Percentiles rank a stretch among this genome's conserved stretches.
Conservation (phyloP, 2,329 filamentous ascomycete genomes). For the Verticillium longisporum region DNA sequence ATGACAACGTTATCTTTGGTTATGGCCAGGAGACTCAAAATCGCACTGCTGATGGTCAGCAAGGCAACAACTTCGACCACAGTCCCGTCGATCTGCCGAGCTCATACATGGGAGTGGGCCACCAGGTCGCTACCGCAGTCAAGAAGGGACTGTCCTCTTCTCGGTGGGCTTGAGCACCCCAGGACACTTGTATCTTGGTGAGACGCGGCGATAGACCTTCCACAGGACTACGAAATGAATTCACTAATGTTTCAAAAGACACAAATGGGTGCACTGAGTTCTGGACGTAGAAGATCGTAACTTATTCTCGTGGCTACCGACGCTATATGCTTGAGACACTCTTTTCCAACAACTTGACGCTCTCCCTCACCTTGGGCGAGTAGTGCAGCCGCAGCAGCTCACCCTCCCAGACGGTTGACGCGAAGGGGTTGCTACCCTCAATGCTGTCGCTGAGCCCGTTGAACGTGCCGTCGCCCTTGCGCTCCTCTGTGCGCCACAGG, state of each 20-base stretch:
- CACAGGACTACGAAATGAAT: neutral
- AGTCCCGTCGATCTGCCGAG: too few species aligned
- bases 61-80: neutral
- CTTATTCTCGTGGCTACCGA: neutral
- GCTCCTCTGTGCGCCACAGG: constrained; percentile 93
- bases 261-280: too few species aligned
- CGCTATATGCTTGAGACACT: constrained; percentile 29
- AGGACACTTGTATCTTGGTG: neutral
- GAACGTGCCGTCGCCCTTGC: constrained; percentile 83
- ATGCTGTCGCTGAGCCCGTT: constrained; percentile 66
- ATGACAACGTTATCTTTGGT: neutral
- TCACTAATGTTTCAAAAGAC: neutral
- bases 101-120: neutral
- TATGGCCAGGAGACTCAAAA: neutral
- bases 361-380: constrained; percentile 77
- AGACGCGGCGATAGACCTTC: neutral
- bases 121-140: neutral
- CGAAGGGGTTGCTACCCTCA: constrained; percentile 85
- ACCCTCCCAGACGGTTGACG: constrained; percentile 87
- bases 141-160: neutral
- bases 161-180: neutral
- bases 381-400: constrained; percentile 82
- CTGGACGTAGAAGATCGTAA: neutral
- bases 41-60: neutral
- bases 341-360: constrained; percentile 63